A percentile compares a stretch with the other conserved stretches of the same genome.
Conservation (phyloP, 768 basidiomycete species). For the Boletus insuetus region DNA sequence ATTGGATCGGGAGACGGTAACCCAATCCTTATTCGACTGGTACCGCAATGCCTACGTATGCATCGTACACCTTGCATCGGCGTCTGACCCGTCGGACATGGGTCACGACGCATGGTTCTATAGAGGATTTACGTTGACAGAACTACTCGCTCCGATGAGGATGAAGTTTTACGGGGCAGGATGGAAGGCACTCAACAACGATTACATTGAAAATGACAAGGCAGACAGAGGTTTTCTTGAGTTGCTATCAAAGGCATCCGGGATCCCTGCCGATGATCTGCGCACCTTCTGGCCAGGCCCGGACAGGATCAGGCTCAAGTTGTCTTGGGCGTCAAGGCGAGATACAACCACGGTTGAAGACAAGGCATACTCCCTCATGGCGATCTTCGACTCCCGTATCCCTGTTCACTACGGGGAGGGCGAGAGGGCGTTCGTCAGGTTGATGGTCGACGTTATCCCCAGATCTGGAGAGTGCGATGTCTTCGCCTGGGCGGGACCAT, state of each 20-base stretch:
- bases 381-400: constrained; percentile 15
- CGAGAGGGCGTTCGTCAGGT: constrained; percentile 12
- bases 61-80: constrained; percentile 11
- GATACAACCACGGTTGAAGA: constrained; percentile 11
- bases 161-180: constrained; percentile 21
- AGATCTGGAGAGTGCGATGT: constrained; percentile 18
- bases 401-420: constrained; percentile 12
- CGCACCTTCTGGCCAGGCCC: constrained; percentile 18
- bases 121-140: constrained; percentile 14
- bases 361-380: constrained; percentile 19
- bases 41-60: constrained; percentile 22
- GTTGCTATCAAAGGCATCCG: constrained; percentile 11
- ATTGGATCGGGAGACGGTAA: background rate
- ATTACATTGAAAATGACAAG: constrained; percentile 21
- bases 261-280: constrained; percentile 12
- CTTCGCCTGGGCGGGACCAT: constrained; percentile 23
- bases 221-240: constrained; percentile 16
- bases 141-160: constrained; percentile 18
- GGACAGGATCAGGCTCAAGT: constrained; percentile 17
- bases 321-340: constrained; percentile 20
- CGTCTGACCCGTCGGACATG: constrained; percentile 5
- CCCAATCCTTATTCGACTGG: constrained; percentile 13
- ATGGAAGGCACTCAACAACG: constrained; percentile 18
- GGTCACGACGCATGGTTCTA: constrained; percentile 12
- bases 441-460: constrained; percentile 18